Conservation (phyloP, 2,329 filamentous ascomycete species). For the Celoporthe dispersa region DNA sequence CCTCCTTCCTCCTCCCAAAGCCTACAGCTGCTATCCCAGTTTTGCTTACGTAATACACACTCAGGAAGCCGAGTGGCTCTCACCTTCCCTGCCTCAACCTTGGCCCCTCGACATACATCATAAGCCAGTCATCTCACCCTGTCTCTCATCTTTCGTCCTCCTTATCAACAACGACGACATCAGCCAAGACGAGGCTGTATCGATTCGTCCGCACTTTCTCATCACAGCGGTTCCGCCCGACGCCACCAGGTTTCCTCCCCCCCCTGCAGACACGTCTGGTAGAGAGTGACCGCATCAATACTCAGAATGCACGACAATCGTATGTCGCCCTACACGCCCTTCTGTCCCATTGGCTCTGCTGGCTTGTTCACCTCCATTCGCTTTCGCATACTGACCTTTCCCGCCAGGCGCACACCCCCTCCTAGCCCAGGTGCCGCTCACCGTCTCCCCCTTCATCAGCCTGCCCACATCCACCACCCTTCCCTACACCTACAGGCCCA, state of each 20-base stretch:
- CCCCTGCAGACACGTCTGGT: background rate
- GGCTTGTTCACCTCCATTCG: background rate
- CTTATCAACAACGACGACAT: background rate
- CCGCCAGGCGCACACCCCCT: conserved; percentile 77
- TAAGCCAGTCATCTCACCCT: background rate
- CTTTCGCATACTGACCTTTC: conserved; percentile 28
- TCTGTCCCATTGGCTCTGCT: background rate
- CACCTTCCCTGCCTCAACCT: background rate
- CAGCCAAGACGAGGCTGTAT: background rate
- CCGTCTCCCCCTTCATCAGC: conserved; percentile 91
- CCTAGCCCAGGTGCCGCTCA: conserved; percentile 88
- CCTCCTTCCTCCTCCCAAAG: background rate
- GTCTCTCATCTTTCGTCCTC: background rate
- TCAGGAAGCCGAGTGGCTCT: background rate
- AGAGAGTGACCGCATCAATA: background rate
- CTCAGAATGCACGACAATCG: conserved; percentile 46
- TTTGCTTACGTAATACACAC: background rate
- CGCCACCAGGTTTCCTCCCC: background rate
- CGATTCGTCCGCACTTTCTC: background rate
- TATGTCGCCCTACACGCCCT: conserved; percentile 27
- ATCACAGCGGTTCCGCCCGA: background rate
- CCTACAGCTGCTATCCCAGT: too few species aligned
- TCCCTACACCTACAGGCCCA: conserved; percentile 91
- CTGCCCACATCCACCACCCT: conserved; percentile 89
- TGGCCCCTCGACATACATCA: background rate